Evolutionary conservation across 768 basidiomycete genomes (phyloP), one percentile per base, ranked within the genome.

Genomic region (Boletus rex-veris): DNA sequence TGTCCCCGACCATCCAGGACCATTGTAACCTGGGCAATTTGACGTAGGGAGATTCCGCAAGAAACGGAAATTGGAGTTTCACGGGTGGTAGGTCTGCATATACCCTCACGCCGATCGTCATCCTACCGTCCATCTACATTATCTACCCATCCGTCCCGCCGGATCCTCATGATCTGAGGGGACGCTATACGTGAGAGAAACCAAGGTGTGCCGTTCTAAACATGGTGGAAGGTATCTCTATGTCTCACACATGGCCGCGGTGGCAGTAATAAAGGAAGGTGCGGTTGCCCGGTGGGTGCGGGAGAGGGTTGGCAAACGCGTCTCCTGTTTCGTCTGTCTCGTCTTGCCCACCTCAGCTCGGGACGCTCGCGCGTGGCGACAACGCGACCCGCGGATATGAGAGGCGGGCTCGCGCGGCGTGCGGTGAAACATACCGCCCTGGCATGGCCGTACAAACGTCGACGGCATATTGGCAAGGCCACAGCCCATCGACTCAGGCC

Each of bases 361-460:
- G 21, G 19, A 44, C n/a, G 21, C 11, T 28, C 40, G 18, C 11
- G 14, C 36, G 16, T 18, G 16, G 9, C 19, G 35, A 24, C 31
- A 10, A 8, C 14, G 36, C 36, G 18, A 44, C 38, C 42, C 35
- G 49, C 56, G 57, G 57, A 52, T 33, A 8, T 52, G 30, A 18
- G 55, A 38, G 39, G 24, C 33, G 28, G 41, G 9, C 45, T 36
- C 40, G 33, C 14, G 38, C 37, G 42, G 10, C 19, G 18, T 28
- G 28, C n/a, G 28, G 37, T 35, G 50, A 45, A 40, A 39, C 37
- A 9, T 10, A 21, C 18, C 18, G 21, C 1, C 14, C 33, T 14
- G 18, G 19, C 7, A 28, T 15, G 35, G 7, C 45, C 18, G 18
- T 48, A n/a, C 35, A 15, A 48, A 18, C 2, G 24, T 53, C 28